These are phyloP conservation scores for Psilocybe cubensis DNA, from an alignment of 768 basidiomycete species.

Conservation along the genomic window DNA sequence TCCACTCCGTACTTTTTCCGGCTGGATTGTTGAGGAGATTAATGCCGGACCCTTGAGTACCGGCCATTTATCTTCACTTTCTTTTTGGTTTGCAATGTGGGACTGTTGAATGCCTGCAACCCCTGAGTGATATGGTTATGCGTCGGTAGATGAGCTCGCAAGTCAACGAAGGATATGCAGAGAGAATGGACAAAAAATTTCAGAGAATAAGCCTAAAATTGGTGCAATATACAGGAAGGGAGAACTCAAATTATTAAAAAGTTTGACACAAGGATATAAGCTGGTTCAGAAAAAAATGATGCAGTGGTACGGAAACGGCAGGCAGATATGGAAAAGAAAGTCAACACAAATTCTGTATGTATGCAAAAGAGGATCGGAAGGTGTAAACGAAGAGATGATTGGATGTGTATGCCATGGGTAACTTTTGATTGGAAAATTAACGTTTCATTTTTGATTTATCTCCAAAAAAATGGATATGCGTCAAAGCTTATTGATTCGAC, in stretches of 20 bases:
- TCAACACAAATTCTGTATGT: background rate
- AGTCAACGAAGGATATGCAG: too few species aligned
- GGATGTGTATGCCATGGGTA: background rate
- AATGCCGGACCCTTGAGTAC: background rate
- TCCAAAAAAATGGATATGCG: background rate
- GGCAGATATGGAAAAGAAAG: background rate
- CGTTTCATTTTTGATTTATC: slow-evolving; percentile 1
- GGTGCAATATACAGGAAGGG: background rate
- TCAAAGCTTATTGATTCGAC: background rate
- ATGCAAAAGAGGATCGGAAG: background rate
- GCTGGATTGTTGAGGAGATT: background rate
- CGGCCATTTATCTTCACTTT: background rate
- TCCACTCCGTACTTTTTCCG: background rate
- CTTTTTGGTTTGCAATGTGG: too few species aligned
- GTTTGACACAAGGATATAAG: background rate
- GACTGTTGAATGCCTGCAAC: too few species aligned
- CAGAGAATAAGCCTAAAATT: too few species aligned
- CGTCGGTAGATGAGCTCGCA: too few species aligned
- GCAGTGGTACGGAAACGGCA: background rate
- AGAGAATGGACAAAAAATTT: too few species aligned
- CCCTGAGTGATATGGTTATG: too few species aligned
- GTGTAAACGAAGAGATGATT: background rate
- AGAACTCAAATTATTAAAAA: background rate
- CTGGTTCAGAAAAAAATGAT: background rate
- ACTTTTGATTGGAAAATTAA: background rate